Evolutionary conservation across 1,284 basidiomycete species (phyloP), one percentile per base, ranked within the genome.

Genomic region (Ustilago crameri): DNA sequence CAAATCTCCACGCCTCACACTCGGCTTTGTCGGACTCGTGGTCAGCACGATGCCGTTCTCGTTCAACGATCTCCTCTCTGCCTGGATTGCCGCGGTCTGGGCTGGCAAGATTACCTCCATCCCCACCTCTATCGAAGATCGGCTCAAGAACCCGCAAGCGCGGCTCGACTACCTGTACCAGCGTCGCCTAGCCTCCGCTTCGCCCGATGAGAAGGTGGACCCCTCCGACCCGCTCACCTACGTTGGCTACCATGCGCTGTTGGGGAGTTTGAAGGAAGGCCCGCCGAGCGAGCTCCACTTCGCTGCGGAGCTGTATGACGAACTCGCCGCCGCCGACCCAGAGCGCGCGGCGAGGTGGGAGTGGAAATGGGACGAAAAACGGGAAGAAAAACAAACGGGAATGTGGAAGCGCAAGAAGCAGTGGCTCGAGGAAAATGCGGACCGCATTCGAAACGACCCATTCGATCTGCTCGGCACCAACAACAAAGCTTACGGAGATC

Each of bases 1-100:
- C 55, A 61, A 65, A 23, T 57, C 50, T 2, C 47, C 34, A 1
- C 49, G 48, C 0, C 18, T 73, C 2, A 58, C 64, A 9, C 46
- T 80, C 7, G 74, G 58, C 0, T 73, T 78, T 40, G 61, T 73
- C 1, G 76, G 76, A 4, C 27, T 80, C 22, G 40, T 70, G 5
- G 58, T 78, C 9, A 50, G 52, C n/a, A 65, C 43, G 18, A 72
- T 68, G 48, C 76, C 75, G 9, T 78, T 78, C 23, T 42, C 42
- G 17, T 55, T 62, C 30, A 60, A 65, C 42, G 74, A 78, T 43
- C 40, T 78, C 15, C 44, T 57, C 27, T 56, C 50, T 12, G 60
- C 65, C 5, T 66, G 66, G 65, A 50, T 78, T 15, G 51, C 57
- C 8, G 54, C 53, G 12, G 65, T 80, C 5, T 78, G 75, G 70